A percentile compares a stretch with the other conserved stretches of the same genome.
Conservation (phyloP, 352 stramenopile species). For the Pythium scleroteichum region DNA sequence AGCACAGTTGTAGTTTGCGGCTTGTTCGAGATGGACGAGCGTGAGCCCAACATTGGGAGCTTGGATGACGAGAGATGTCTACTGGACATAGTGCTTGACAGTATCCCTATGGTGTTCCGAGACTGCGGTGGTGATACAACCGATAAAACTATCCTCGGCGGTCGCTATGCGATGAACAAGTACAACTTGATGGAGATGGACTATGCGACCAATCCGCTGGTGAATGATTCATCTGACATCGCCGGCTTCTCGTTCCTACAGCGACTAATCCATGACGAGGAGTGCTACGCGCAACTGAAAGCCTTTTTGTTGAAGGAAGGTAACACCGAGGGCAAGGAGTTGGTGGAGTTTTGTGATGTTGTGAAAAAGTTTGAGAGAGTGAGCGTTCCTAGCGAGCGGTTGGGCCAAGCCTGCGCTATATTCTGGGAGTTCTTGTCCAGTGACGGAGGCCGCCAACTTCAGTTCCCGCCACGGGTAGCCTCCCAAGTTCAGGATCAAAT, state of each 20-base stretch:
- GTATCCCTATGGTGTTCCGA: conserved; percentile 85
- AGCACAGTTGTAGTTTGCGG: conserved; percentile 56
- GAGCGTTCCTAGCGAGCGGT: conserved; percentile 60
- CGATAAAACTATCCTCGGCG: conserved; percentile 84
- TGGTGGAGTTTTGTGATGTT: conserved; percentile 81
- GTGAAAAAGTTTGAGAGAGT: conserved; percentile 84
- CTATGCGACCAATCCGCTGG: conserved; percentile 38
- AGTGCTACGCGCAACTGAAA: conserved; percentile 85
- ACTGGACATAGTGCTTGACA: conserved; percentile 81
- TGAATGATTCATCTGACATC: conserved; percentile 64
- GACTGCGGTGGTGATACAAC: conserved; percentile 85
- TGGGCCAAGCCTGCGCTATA: conserved; percentile 75
- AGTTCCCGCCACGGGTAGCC: conserved; percentile 58
- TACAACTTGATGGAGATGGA: conserved; percentile 43
- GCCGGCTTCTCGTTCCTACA: conserved; percentile 86
- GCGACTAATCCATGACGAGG: conserved; percentile 85
- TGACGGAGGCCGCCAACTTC: conserved; percentile 59
- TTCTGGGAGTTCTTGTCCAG: conserved; percentile 82
- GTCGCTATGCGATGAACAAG: conserved; percentile 73
- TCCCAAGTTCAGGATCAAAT: conserved; percentile 64
- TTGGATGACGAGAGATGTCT: conserved; percentile 79
- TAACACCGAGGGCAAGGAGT: conserved; percentile 47
- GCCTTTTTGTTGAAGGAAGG: conserved; percentile 69
- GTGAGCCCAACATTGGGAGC: conserved; percentile 71
- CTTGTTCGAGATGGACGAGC: conserved; percentile 77